These are phyloP conservation scores for Bretschneidera sinensis DNA, from an alignment of 345 rosid genomes.

Conservation along the genomic window DNA sequence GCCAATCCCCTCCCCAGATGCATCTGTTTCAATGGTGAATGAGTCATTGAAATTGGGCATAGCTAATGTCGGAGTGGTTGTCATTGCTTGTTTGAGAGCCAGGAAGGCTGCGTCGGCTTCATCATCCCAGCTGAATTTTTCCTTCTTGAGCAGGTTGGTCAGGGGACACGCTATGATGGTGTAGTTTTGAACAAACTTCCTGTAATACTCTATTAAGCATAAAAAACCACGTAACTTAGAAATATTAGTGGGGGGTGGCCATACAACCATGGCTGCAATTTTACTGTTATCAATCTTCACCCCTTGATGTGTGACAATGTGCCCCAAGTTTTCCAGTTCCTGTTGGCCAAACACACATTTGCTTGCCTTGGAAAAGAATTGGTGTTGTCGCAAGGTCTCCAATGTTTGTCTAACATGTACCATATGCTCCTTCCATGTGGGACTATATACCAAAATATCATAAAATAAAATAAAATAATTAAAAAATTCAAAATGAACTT, in stretches of 20 bases:
- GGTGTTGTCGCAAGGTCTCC: neutral
- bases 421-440: no score
- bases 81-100: no score
- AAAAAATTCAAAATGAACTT: no score
- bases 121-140: neutral
- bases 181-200: neutral
- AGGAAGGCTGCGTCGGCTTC: neutral
- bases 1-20: no score
- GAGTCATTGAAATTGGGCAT: no score
- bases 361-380: neutral
- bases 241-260: neutral
- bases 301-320: no score
- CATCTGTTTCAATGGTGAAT: no score
- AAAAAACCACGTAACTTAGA: neutral
- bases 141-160: neutral
- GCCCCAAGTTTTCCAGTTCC: neutral
- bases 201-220: no score
- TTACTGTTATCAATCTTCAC: neutral
- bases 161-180: neutral
- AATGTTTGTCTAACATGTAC: no score
- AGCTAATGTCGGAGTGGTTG: no score
- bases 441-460: no score
- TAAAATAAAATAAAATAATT: no score
- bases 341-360: neutral
- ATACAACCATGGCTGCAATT: neutral